Evolutionary conservation across 805 yeast species (phyloP).

Genomic region (Wickerhamiella azymoides): DNA sequence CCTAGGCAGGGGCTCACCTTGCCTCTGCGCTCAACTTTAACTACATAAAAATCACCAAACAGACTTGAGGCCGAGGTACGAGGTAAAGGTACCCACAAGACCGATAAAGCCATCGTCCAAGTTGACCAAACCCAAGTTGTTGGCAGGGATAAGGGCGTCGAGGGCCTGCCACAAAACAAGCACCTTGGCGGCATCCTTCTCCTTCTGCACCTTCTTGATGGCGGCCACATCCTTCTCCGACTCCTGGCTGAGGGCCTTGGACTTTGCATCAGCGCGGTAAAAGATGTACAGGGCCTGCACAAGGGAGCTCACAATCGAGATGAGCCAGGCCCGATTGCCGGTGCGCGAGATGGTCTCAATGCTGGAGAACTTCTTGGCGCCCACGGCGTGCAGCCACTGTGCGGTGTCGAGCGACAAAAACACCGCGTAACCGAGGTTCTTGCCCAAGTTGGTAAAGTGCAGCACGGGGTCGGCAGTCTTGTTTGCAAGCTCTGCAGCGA

Average conservation of each 20-base stretch:
- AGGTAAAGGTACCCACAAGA: conserved; percentile 70
- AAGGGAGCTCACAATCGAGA: conserved; percentile 52
- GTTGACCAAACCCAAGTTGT: conserved; percentile 45
- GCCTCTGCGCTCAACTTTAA: too few relatives aligned
- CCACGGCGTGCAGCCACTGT: conserved; percentile 21
- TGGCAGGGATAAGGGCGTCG: conserved; percentile 63
- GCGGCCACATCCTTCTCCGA: conserved; percentile 28
- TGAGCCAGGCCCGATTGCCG: conserved; percentile 47
- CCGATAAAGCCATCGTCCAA: conserved; percentile 72
- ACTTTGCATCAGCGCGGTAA: conserved; percentile 31
- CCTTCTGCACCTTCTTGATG: conserved; percentile 24
- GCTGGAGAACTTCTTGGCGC: conserved; percentile 25
- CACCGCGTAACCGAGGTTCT: conserved; percentile 25
- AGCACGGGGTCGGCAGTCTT: conserved; percentile 49
- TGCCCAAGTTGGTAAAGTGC: conserved; percentile 30
- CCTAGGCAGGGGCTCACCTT: too few relatives aligned
- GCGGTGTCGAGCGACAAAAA: conserved; percentile 27
- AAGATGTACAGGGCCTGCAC: conserved; percentile 43
- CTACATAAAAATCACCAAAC: background rate
- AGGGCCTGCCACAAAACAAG: conserved; percentile 57
- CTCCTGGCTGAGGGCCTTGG: conserved; percentile 15
- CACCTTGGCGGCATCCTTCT: conserved; percentile 29
- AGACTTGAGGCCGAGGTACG: conserved; percentile 49
- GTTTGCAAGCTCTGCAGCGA: conserved; percentile 52
- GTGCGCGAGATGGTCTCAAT: conserved; percentile 12